Evolutionary conservation across 306 rosid genomes (phyloP).

Genomic region (Glycine latifolia): DNA sequence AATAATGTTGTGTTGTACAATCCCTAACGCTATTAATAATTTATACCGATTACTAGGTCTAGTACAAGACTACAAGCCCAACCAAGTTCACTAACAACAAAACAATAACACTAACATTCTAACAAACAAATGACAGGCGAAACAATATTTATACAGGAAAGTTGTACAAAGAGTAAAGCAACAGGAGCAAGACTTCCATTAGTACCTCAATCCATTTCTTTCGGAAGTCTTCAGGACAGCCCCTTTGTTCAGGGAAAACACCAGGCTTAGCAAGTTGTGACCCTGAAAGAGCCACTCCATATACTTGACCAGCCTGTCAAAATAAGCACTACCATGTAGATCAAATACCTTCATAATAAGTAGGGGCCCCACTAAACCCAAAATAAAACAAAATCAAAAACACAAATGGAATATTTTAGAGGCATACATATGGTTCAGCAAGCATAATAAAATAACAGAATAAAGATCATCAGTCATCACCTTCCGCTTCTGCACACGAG

Average conservation of each 20-base stretch:
- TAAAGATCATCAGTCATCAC: constrained; percentile 55
- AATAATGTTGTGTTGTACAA: not conserved
- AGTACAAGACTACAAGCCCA: constrained; percentile 12
- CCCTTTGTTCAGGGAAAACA: constrained; percentile 80
- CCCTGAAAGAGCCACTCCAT: constrained; percentile 86
- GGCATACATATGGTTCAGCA: constrained; percentile 30
- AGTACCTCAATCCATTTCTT: constrained; percentile 97
- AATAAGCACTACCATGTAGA: constrained; percentile 42
- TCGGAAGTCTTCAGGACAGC: constrained; percentile 75
- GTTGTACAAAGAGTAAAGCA: constrained; percentile 14
- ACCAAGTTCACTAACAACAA: constrained; percentile 29
- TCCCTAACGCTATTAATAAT: not conserved
- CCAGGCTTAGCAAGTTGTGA: constrained; percentile 78
- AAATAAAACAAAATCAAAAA: constrained; percentile 10
- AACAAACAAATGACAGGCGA: constrained; percentile 4
- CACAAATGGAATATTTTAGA: not conserved
- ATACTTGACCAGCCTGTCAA: constrained; percentile 96
- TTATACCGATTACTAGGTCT: constrained; percentile 5
- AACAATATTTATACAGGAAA: constrained; percentile 7
- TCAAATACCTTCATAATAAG: constrained; percentile 43
- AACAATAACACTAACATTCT: constrained; percentile 24
- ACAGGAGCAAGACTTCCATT: not conserved
- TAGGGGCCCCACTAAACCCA: constrained; percentile 23
- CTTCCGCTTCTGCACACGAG: constrained; percentile 96
- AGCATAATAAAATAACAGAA: constrained; percentile 38